Percentiles rank a stretch among this genome's conserved stretches.
These are phyloP conservation scores for Ophiostoma sp. DNA, from an alignment of 2,329 filamentous ascomycete species.

Conservation along the genomic window DNA sequence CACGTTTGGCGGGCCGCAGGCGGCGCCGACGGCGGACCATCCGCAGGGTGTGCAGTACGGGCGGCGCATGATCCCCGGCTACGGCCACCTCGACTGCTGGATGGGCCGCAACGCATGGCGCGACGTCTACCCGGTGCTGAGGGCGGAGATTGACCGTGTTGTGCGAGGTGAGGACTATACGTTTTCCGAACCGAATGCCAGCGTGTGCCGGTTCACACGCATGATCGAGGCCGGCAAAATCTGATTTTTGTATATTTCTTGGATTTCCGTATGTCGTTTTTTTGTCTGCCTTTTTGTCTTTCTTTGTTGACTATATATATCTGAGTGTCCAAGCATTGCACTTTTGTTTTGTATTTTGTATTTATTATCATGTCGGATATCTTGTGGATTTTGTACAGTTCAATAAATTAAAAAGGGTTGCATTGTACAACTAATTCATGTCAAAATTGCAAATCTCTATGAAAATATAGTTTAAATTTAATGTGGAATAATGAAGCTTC, in stretches of 20 bases:
- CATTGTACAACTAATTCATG: no score
- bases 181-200: constrained; percentile 42
- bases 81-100: constrained; percentile 59
- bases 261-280: not conserved
- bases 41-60: constrained; percentile 36
- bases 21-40: constrained; percentile 23
- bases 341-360: not conserved
- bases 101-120: constrained; percentile 56
- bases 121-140: constrained; percentile 54
- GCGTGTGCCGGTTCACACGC: constrained; percentile 38
- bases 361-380: not conserved
- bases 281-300: not conserved
- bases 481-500: no score
- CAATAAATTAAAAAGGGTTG: no score
- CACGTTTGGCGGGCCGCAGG: constrained; percentile 39
- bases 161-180: constrained; percentile 39
- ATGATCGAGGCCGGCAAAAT: constrained; percentile 41
- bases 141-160: constrained; percentile 52
- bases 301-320: no score
- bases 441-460: no score
- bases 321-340: no score
- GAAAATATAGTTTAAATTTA: no score
- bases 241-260: not conserved
- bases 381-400: no score
- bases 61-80: constrained; percentile 50